These are phyloP conservation scores for Leccinum boreale DNA, from an alignment of 768 basidiomycete genomes.

Conservation along the genomic window DNA sequence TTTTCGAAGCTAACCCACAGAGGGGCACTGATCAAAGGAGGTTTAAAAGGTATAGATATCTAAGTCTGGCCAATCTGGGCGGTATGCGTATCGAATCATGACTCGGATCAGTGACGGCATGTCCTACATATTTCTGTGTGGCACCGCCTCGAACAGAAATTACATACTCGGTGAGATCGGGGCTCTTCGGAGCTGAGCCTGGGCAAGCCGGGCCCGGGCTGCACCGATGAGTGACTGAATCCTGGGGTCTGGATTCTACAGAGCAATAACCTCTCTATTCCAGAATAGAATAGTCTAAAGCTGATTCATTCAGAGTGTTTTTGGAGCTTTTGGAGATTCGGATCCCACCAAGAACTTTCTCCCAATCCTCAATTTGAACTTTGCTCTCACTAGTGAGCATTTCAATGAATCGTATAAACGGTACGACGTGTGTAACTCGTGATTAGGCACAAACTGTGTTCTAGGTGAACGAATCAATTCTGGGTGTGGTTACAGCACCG, in stretches of 20 bases:
- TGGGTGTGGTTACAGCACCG: no score
- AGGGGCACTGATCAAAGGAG: background rate
- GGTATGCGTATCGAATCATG: background rate
- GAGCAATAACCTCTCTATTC: background rate
- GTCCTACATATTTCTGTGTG: background rate
- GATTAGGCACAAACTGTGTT: background rate
- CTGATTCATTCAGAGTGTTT: no score
- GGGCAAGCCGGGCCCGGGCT: no score
- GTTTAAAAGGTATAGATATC: background rate
- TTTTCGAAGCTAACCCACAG: background rate
- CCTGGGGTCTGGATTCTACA: background rate
- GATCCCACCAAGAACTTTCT: background rate
- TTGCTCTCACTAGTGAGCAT: no score
- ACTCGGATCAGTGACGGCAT: background rate
- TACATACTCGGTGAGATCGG: background rate
- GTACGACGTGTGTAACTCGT: no score
- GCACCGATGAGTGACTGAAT: no score
- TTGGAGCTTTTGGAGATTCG: background rate
- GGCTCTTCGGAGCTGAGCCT: background rate
- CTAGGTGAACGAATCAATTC: no score
- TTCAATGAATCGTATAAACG: no score
- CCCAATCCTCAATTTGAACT: no score
- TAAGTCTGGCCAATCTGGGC: no score
- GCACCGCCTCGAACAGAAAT: no score
- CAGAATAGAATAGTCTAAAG: no score